phyloP scores from a whole-genome alignment of 805 yeast species.

The Starmerella gropengiesseri region DNA sequence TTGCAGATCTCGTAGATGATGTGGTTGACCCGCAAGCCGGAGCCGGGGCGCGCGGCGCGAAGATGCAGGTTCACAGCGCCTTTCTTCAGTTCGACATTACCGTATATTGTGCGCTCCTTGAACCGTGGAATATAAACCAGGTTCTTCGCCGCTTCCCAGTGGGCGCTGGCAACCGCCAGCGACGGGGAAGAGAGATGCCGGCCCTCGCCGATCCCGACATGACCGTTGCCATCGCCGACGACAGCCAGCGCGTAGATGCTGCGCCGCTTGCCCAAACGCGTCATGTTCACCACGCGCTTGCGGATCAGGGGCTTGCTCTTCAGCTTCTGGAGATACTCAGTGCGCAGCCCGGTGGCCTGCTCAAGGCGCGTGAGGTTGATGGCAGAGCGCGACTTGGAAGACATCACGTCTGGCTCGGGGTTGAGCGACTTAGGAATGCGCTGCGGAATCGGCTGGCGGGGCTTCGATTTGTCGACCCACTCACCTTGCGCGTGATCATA shows the following conservation, averaged over 20 bases:
- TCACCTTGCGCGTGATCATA: slow-evolving; percentile 54
- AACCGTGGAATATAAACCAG: slow-evolving; percentile 70
- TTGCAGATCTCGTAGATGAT: slow-evolving; percentile 83
- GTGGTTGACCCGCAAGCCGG: slow-evolving; percentile 85
- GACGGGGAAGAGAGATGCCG: slow-evolving; percentile 49
- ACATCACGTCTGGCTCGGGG: slow-evolving; percentile 28
- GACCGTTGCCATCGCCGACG: slow-evolving; percentile 87
- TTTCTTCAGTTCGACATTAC: slow-evolving; percentile 68
- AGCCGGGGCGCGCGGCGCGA: slow-evolving; percentile 84
- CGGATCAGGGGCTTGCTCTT: slow-evolving; percentile 26
- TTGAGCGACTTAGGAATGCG: slow-evolving; percentile 40
- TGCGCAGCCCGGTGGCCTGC: slow-evolving; percentile 27
- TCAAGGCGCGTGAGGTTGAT: slow-evolving; percentile 28
- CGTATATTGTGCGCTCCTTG: slow-evolving; percentile 83
- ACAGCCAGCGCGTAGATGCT: slow-evolving; percentile 74
- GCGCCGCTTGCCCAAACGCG: slow-evolving; percentile 41
- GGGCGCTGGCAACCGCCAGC: slow-evolving; percentile 70
- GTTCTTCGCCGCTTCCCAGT: slow-evolving; percentile 87
- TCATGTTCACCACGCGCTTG: slow-evolving; percentile 80
- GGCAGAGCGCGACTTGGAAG: slow-evolving; percentile 24
- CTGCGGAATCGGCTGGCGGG: slow-evolving; percentile 49
- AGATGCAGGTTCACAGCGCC: slow-evolving; percentile 78
- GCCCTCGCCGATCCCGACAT: slow-evolving; percentile 93
- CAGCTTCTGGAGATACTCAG: slow-evolving; percentile 24
- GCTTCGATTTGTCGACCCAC: slow-evolving; percentile 40